Base-by-base conservation (phyloP, 352 stramenopile genomes). In the Pythium rishiriense region DNA sequence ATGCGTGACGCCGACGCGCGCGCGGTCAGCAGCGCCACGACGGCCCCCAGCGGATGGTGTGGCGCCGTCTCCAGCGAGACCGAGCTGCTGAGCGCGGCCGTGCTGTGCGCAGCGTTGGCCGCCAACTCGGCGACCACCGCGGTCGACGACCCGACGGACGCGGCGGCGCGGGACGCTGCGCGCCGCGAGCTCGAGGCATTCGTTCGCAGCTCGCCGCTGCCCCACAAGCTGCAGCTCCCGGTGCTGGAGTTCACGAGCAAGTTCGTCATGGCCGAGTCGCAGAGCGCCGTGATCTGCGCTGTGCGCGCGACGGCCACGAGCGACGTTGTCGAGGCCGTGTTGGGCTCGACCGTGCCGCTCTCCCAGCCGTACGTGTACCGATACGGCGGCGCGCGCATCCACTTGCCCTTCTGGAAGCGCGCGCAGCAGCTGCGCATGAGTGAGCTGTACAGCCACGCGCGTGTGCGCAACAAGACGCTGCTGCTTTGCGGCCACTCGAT, bases 401-500 rank as follows among this genome's bases (percentile, higher is more conserved):
- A 95, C 52, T 64, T 79, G 57, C 82, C 87, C 22, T 94, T 95
- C 63, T 91, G 85, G 83, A 88, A 79, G 60, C 70, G 81, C 53
- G 79, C 78, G 14, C 71, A 87, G 65, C 76, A 76, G 52, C 64
- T 95, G 19, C 70, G 85, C 42, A 63, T 91, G 41, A 64, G 83
- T 19, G 64, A 72, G 0, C 71, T 88, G 22, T 73, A 88, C 56
- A 66, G 70, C 21, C 69, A 79, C 49, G 81, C 81, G 29, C 73
- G 72, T 19, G 69, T 72, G 14, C 53, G 56, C 5, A 76, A 79
- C 42, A 95, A 95, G 58, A 82, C 74, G 49, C 58, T 95, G 46
- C 37, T 95, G 28, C 60, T 95, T 17, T 92, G 84, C 53, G 87
- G 87, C 3, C 87, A 95, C 47, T 93, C 87, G n/a, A 89, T 92